Evolutionary conservation across 768 basidiomycete species (phyloP).

Genomic region (Neoboletus magnificus): DNA sequence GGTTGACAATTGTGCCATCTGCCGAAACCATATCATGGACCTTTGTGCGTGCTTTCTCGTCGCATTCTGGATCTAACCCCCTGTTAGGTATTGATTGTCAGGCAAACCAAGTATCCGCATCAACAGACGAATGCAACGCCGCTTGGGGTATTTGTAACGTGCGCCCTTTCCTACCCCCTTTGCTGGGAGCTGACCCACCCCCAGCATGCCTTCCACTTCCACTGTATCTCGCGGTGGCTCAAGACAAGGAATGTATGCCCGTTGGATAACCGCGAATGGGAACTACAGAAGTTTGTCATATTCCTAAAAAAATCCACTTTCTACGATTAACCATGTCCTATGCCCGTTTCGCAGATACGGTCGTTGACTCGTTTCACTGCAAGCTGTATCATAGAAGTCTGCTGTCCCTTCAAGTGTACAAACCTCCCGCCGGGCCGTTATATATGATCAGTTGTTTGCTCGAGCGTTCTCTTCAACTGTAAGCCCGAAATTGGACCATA

Average conservation of each 20-base stretch:
- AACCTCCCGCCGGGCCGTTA: not conserved
- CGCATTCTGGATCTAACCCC: not conserved
- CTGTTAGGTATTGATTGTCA: slow-evolving; percentile 95
- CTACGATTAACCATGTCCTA: not conserved
- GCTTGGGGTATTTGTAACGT: slow-evolving; percentile 99
- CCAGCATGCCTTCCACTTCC: slow-evolving; percentile 99
- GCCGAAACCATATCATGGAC: slow-evolving; percentile 99
- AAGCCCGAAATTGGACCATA: not conserved
- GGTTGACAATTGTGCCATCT: slow-evolving; percentile 99
- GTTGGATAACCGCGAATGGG: slow-evolving; percentile 95
- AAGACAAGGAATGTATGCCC: slow-evolving; percentile 97
- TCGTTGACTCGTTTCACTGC: slow-evolving; percentile 27
- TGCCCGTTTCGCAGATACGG: slow-evolving; percentile 34
- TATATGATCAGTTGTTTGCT: not conserved
- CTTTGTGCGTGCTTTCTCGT: slow-evolving; percentile 63
- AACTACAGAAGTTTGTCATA: slow-evolving; percentile 84
- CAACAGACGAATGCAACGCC: slow-evolving; percentile 94
- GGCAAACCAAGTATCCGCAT: slow-evolving; percentile 96
- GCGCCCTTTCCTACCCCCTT: not conserved
- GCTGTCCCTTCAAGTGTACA: slow-evolving; percentile 13
- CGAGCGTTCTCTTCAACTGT: not conserved
- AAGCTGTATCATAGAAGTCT: slow-evolving; percentile 21
- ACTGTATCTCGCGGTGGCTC: slow-evolving; percentile 98
- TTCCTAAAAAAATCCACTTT: not conserved
- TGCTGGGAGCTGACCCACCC: not conserved